Evolutionary conservation across 257 asterid genomes (phyloP), one percentile per base, ranked within the genome.

Genomic region (Fraxinus excelsior): DNA sequence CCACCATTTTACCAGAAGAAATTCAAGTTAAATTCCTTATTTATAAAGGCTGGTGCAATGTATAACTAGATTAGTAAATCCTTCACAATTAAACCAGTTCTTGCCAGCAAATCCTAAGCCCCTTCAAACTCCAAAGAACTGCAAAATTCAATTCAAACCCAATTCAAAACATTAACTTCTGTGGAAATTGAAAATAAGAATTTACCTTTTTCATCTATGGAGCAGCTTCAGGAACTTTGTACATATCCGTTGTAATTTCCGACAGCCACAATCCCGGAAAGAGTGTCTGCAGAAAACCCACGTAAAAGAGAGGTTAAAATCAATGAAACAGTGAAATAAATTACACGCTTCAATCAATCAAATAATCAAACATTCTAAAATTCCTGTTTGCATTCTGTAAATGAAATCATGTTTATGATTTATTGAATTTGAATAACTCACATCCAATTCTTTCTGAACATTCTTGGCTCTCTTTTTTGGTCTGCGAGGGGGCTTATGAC

Each of bases 361-460:
- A 46, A 64, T 25, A 56, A 58, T 60, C 49, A 21, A 23, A 71
- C n/a, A 73, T 2, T 28, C 12, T 21, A 28, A 10, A 40, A 42
- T 38, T 26, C 65, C 38, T 1, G 26, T 35, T 42, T 23, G 19
- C 60, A 35, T 40, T 70, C 35, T 13, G 19, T 9, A 0, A 26
- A 56, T 7, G 9, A 38, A 42, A 28, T 66, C 35, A 51, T 14
- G 60, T 51, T 51, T 51, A 42, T 42, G 42, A 37, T 37, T 37
- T 10, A 37, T 37, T 37, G 49, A 42, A 26, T 14, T 58, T 29
- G 60, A 26, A 32, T 67, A 5, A 74, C 96, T 88, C 79, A 90
- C 98, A 82, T 95, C 97, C 72, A 95, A 79, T 64, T 88, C 86
- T 74, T 81, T 95, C 85, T 95, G 99, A 60, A 95, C 80, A 73